phyloP scores from a whole-genome alignment of 768 basidiomycete genomes.

The Kwoniella bestiolae region DNA sequence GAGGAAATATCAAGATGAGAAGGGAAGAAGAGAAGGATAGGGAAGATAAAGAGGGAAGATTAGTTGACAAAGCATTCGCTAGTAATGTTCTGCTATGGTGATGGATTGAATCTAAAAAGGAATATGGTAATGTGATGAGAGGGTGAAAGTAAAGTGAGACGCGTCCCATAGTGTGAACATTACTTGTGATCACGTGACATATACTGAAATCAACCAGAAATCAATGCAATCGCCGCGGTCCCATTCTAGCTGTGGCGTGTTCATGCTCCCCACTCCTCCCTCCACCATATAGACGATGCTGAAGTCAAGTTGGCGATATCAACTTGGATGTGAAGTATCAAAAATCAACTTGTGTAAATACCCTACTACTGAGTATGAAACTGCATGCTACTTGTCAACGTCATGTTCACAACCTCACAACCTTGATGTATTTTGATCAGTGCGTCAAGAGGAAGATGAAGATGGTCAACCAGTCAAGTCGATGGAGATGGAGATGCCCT shows the following conservation, averaged over 20 bases:
- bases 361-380: too few species aligned
- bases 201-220: background rate
- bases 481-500: too few species aligned
- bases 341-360: too few species aligned
- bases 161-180: conserved; percentile 12
- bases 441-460: too few species aligned
- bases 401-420: too few species aligned
- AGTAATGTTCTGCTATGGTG: background rate
- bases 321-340: too few species aligned
- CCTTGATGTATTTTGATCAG: too few species aligned
- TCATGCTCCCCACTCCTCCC: background rate
- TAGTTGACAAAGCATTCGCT: background rate
- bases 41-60: background rate
- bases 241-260: background rate
- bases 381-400: too few species aligned
- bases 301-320: too few species aligned
- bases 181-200: conserved; percentile 14
- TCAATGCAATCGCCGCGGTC: conserved; percentile 8
- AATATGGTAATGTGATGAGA: background rate
- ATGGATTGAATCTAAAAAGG: background rate
- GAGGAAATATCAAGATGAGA: background rate
- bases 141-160: conserved; percentile 13
- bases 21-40: background rate
- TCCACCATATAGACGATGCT: background rate
- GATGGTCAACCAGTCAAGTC: too few species aligned